phyloP scores from a whole-genome alignment of 2,329 filamentous ascomycete species.

The Colletotrichum sp. region DNA sequence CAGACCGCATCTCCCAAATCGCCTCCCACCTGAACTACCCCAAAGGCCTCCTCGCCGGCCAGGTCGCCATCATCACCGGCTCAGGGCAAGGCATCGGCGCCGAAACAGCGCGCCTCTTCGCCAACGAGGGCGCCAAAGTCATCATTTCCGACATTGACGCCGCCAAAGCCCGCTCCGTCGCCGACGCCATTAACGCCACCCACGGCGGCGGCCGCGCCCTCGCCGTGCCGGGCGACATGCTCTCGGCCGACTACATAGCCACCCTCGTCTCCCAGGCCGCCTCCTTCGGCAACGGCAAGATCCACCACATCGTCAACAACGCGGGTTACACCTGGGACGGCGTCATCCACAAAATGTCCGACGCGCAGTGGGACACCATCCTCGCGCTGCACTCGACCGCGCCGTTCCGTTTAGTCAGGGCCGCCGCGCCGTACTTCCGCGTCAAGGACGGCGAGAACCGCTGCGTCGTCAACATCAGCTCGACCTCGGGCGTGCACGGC shows the following conservation, averaged over 20 bases:
- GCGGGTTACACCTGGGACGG: conserved; percentile 94
- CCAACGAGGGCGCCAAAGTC: conserved; percentile 86
- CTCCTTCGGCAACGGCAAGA: conserved; percentile 84
- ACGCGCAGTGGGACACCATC: conserved; percentile 92
- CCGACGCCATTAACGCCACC: conserved; percentile 66
- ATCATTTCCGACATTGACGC: conserved; percentile 84
- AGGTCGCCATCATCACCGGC: conserved; percentile 88
- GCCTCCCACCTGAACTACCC: conserved; percentile 83
- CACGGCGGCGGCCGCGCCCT: conserved; percentile 69
- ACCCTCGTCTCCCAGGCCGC: conserved; percentile 76
- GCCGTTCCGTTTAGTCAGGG: conserved; percentile 82
- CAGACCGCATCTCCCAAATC: conserved; percentile 72
- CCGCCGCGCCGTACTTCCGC: conserved; percentile 84
- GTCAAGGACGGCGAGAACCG: conserved; percentile 82
- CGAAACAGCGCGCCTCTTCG: conserved; percentile 81
- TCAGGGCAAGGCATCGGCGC: conserved; percentile 88
- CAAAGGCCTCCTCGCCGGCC: conserved; percentile 76
- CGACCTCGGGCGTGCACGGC: conserved; percentile 81
- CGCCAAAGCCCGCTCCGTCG: conserved; percentile 72
- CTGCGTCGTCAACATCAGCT: conserved; percentile 83
- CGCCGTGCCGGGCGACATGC: conserved; percentile 77
- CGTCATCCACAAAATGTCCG: conserved; percentile 87
- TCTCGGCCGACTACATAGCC: conserved; percentile 72
- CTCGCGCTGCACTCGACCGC: conserved; percentile 82
- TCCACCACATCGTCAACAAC: conserved; percentile 91